A percentile compares a stretch with the other conserved stretches of the same genome.
phyloP scores from a whole-genome alignment of 441 rosid genomes.

The Erodium chrysanthum region DNA sequence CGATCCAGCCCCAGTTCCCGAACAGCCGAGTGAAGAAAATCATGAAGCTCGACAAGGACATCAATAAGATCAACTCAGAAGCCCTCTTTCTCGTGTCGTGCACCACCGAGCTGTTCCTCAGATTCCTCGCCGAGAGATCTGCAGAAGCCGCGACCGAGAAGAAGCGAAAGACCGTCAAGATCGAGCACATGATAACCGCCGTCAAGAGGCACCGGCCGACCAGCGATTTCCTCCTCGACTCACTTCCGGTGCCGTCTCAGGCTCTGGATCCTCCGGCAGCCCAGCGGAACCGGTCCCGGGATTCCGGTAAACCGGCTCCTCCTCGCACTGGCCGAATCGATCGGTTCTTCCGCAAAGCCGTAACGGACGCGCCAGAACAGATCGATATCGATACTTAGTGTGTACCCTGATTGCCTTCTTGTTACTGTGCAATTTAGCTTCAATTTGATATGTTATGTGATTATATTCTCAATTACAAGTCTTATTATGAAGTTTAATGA shows the following conservation, averaged over 20 bases:
- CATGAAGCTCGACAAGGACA: conserved; percentile 68
- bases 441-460: background rate
- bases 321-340: conserved; percentile 59
- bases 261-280: conserved; percentile 21
- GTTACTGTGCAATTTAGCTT: background rate
- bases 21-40: conserved; percentile 60
- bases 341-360: conserved; percentile 38
- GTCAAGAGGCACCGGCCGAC: conserved; percentile 72
- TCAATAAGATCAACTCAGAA: conserved; percentile 64
- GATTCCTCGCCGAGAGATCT: conserved; percentile 57
- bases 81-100: conserved; percentile 47
- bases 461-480: background rate
- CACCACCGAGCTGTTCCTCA: conserved; percentile 58
- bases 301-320: conserved; percentile 28
- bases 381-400: conserved; percentile 23
- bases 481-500: background rate
- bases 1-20: conserved; percentile 48
- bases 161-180: conserved; percentile 63
- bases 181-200: conserved; percentile 55
- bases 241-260: conserved; percentile 53
- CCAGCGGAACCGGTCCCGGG: conserved; percentile 20
- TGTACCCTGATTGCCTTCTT: background rate
- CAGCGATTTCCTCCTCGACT: conserved; percentile 74
- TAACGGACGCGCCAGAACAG: conserved; percentile 30
- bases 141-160: conserved; percentile 45